phyloP scores from a whole-genome alignment of 2,329 filamentous ascomycete species.

The Rutstroemia sydowiana region DNA sequence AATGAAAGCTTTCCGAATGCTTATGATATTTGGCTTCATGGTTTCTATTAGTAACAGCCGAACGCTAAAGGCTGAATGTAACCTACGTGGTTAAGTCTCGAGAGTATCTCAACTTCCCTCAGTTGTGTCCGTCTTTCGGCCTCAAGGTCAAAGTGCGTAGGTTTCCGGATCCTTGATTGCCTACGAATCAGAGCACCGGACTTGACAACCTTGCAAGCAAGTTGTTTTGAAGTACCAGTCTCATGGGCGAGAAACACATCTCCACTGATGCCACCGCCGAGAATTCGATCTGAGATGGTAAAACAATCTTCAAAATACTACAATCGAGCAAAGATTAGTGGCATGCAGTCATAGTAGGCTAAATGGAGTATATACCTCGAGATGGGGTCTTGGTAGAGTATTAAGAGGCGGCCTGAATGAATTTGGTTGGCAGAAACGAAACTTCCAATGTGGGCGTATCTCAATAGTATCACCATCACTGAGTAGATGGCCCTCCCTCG shows the following conservation, averaged over 20 bases:
- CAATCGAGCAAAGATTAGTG: neutral
- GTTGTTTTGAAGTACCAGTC: constrained; percentile 44
- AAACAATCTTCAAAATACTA: constrained; percentile 43
- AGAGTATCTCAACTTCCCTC: constrained; percentile 46
- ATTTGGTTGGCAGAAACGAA: constrained; percentile 30
- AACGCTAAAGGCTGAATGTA: neutral
- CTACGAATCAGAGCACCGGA: neutral
- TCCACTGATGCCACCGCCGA: constrained; percentile 48
- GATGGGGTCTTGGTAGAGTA: constrained; percentile 30
- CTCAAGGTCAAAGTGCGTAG: constrained; percentile 11
- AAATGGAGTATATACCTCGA: constrained; percentile 22
- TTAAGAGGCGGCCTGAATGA: constrained; percentile 11
- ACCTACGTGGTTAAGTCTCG: constrained; percentile 46
- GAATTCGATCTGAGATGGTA: constrained; percentile 39
- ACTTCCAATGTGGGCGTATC: constrained; percentile 32
- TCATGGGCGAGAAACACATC: constrained; percentile 49
- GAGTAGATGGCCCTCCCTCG: constrained; percentile 38
- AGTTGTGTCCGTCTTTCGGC: constrained; percentile 33
- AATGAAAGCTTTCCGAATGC: constrained; percentile 43
- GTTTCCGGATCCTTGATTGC: neutral
- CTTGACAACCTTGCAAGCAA: constrained; percentile 62
- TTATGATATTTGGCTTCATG: constrained; percentile 49
- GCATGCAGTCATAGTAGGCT: constrained; percentile 10
- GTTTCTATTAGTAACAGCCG: neutral
- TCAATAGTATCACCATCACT: constrained; percentile 43